phyloP scores from a whole-genome alignment of 2,329 filamentous ascomycete genomes.

The Podosphaera fusca region DNA sequence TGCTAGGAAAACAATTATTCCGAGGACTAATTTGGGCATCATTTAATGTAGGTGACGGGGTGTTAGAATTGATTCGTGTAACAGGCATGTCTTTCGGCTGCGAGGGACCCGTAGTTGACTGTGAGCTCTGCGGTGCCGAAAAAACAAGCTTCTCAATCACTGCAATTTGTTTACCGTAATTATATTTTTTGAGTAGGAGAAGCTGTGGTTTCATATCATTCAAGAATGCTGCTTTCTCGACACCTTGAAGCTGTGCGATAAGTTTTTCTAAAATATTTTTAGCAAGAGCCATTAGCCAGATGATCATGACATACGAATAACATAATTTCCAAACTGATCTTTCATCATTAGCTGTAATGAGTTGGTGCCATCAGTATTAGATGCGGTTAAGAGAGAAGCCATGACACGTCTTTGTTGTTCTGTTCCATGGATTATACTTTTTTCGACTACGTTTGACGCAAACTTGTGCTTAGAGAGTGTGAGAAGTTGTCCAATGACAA shows the following conservation, averaged over 20 bases:
- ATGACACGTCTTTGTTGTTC: slow-evolving; percentile 47
- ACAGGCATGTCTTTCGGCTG: slow-evolving; percentile 15
- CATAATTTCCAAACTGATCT: slow-evolving; percentile 88
- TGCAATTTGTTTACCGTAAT: slow-evolving; percentile 40
- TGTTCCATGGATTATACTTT: slow-evolving; percentile 55
- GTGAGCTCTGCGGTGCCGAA: slow-evolving; percentile 6
- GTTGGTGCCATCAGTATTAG: slow-evolving; percentile 39
- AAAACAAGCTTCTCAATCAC: slow-evolving; percentile 35
- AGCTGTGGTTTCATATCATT: slow-evolving; percentile 41
- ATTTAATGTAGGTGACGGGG: slow-evolving; percentile 42
- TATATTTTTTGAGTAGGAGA: slow-evolving; percentile 35
- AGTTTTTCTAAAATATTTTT: slow-evolving; percentile 46
- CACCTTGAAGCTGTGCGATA: slow-evolving; percentile 35
- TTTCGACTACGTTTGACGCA: slow-evolving; percentile 92
- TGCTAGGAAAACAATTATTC: slow-evolving; percentile 41
- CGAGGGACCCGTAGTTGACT: slow-evolving; percentile 6
- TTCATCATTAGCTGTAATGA: slow-evolving; percentile 60
- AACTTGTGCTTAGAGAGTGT: slow-evolving; percentile 81
- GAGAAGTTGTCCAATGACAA: slow-evolving; percentile 51
- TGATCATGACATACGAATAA: slow-evolving; percentile 53
- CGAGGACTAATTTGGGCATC: slow-evolving; percentile 47
- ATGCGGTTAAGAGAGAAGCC: slow-evolving; percentile 34
- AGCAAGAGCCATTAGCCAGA: slow-evolving; percentile 1
- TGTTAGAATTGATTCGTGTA: slow-evolving; percentile 26
- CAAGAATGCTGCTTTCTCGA: slow-evolving; percentile 34